Evolutionary conservation across 176 grass and related monocot species (phyloP).

Genomic region (Carex littledalei): DNA sequence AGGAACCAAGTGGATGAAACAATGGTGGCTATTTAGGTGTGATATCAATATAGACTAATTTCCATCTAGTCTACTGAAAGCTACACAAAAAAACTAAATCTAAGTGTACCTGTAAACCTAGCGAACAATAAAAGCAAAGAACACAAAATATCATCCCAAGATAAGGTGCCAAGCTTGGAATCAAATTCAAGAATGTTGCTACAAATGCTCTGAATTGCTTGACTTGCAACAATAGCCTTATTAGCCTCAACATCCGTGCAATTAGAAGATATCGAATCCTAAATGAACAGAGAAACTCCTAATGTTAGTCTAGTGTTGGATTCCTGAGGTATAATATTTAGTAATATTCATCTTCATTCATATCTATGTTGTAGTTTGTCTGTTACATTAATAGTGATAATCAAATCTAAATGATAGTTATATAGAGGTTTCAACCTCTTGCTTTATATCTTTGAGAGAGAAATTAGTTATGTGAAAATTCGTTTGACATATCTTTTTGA

Average conservation of each 20-base stretch:
- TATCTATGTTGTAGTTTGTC: background rate
- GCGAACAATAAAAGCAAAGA: conserved; percentile 84
- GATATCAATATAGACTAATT: background rate
- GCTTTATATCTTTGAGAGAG: conserved; percentile 1
- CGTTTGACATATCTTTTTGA: background rate
- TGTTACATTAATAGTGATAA: background rate
- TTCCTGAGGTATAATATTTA: background rate
- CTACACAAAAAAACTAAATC: conserved; percentile 1
- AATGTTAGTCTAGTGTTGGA: background rate
- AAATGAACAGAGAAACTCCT: conserved; percentile 1
- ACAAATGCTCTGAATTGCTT: conserved; percentile 81
- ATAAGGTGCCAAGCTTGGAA: conserved; percentile 94
- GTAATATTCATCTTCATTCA: background rate
- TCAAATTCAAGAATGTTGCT: conserved; percentile 83
- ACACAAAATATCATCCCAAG: conserved; percentile 89
- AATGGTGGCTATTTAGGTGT: conserved; percentile 3
- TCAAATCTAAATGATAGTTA: background rate
- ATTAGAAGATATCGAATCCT: conserved; percentile 99
- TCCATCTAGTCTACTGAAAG: background rate
- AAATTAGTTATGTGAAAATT: background rate
- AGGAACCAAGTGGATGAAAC: conserved; percentile 12
- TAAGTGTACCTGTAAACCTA: conserved; percentile 81
- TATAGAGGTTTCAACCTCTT: background rate
- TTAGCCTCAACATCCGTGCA: conserved; percentile 86
- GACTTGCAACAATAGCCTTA: conserved; percentile 89